Conservation (phyloP, 1,284 basidiomycete species). For the Cutaneotrichosporon daszewskae region DNA sequence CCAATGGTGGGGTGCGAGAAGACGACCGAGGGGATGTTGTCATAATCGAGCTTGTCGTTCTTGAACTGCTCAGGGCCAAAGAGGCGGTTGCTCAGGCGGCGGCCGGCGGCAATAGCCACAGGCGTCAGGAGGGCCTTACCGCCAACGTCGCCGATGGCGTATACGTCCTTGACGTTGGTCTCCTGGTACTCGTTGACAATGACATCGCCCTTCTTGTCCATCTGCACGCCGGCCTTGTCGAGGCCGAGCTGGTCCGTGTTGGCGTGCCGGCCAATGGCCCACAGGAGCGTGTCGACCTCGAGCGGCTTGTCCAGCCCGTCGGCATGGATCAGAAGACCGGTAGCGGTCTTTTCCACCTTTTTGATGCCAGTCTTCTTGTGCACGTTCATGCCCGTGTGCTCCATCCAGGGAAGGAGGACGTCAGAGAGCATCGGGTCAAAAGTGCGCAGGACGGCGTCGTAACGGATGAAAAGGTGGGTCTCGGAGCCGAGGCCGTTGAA, state of each 20-base stretch:
- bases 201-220: constrained; percentile 72
- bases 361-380: constrained; percentile 73
- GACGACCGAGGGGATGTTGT: constrained; percentile 87
- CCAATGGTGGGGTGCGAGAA: constrained; percentile 96
- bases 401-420: constrained; percentile 86
- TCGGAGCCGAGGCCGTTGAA: constrained; percentile 81
- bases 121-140: constrained; percentile 91
- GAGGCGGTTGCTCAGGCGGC: constrained; percentile 79
- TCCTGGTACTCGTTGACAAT: constrained; percentile 89
- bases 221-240: constrained; percentile 69
- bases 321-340: constrained; percentile 60
- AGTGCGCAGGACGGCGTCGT: constrained; percentile 81
- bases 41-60: constrained; percentile 81
- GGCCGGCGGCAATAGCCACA: constrained; percentile 95
- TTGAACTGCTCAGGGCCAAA: constrained; percentile 81
- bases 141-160: constrained; percentile 83
- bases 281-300: constrained; percentile 82
- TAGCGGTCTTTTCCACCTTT: constrained; percentile 66
- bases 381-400: constrained; percentile 70
- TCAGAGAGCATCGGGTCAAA: constrained; percentile 88
- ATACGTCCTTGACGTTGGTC: constrained; percentile 65
- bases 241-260: constrained; percentile 74
- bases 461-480: constrained; percentile 85
- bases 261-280: constrained; percentile 88
- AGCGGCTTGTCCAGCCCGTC: constrained; percentile 63